Conservation (phyloP, 768 basidiomycete genomes). For the Rubroboletus satanas region DNA sequence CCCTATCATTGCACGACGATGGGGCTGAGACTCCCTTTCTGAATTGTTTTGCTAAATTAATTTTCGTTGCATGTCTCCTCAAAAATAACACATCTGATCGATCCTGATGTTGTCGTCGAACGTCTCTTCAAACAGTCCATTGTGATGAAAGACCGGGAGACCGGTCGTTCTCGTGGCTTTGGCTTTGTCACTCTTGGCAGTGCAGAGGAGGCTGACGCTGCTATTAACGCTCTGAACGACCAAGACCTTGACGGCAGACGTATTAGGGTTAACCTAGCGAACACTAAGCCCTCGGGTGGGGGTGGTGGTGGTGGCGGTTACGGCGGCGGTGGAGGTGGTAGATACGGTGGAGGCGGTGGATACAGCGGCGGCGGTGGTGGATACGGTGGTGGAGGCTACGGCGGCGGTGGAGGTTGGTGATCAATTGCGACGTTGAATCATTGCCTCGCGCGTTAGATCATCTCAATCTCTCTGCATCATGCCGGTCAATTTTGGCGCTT, state of each 20-base stretch:
- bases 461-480: conserved; percentile 2
- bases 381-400: conserved; percentile 2
- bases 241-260: conserved; percentile 53
- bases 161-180: conserved; percentile 55
- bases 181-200: conserved; percentile 46
- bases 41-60: conserved; percentile 25
- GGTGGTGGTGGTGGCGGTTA: conserved; percentile 20
- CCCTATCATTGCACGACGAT: conserved; percentile 30
- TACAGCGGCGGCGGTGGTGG: conserved; percentile 9
- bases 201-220: conserved; percentile 38
- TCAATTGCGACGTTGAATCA: not conserved
- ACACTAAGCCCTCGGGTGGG: conserved; percentile 29
- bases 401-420: conserved; percentile 14
- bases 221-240: conserved; percentile 45
- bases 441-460: not conserved
- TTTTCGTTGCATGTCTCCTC: conserved; percentile 23
- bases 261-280: conserved; percentile 46
- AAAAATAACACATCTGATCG: conserved; percentile 4
- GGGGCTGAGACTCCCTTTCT: conserved; percentile 26
- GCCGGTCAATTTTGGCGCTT: conserved; percentile 1
- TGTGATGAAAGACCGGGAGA: conserved; percentile 50
- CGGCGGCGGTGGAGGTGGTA: conserved; percentile 7
- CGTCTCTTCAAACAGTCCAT: conserved; percentile 24
- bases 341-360: conserved; percentile 15
- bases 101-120: conserved; percentile 2